A percentile compares a stretch with the other conserved stretches of the same genome.
phyloP scores from a whole-genome alignment of 1,284 basidiomycete genomes.

The Phellinidium pouzarii region DNA sequence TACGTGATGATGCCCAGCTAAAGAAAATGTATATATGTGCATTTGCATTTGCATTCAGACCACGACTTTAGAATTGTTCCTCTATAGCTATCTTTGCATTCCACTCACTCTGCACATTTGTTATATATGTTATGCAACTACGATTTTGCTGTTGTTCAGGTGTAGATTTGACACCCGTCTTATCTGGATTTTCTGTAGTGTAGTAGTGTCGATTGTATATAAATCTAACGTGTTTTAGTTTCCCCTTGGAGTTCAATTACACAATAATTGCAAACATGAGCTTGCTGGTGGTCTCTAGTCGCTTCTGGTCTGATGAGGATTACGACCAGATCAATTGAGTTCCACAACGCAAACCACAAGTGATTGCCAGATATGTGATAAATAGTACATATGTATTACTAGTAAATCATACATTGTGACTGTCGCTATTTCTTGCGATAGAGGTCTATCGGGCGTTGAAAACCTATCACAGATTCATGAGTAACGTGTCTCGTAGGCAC shows the following conservation, averaged over 20 bases:
- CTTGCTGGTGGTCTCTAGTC: no score
- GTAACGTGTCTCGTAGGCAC: neutral
- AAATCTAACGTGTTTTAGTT: neutral
- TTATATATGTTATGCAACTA: neutral
- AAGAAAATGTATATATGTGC: neutral
- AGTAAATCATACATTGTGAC: neutral
- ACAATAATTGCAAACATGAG: no score
- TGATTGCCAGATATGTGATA: no score
- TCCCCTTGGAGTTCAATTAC: neutral
- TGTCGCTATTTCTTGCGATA: conserved; percentile 24
- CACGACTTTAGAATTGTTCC: no score
- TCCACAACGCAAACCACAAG: no score
- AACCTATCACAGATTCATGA: conserved; percentile 30
- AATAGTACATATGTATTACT: no score
- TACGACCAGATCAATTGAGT: no score
- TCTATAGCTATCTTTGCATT: neutral
- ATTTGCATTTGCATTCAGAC: no score
- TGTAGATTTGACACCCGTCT: neutral
- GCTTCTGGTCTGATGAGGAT: no score
- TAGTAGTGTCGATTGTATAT: neutral
- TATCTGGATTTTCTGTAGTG: neutral
- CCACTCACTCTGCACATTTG: neutral
- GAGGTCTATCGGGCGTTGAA: conserved; percentile 42
- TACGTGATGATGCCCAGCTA: conserved; percentile 6
- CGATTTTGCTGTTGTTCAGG: neutral